Base-by-base conservation (phyloP, 1,139 yeast genomes). In the Zygoascus hellenicus region DNA sequence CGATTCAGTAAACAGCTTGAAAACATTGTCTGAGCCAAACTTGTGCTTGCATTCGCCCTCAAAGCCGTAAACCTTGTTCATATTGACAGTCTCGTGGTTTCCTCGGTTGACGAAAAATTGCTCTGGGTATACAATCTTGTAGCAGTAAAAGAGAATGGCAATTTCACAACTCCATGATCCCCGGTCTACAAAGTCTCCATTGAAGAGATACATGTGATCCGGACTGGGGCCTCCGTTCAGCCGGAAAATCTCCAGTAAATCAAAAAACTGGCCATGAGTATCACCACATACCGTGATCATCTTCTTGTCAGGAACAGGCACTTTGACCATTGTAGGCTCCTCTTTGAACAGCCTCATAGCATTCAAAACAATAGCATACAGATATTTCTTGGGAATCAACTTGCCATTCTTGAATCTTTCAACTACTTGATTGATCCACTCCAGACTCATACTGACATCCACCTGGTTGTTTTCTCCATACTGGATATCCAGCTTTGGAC, bases 101-200 rank as follows among this genome's bases (percentile, higher is more conserved):
- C 99, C 98, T 61, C 99, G 77, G 68, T 92, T 92, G 54, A 92
- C 66, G 66, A 70, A 89, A 45, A 92, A 67, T 43, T 77, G 73
- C 4, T 68, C 61, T n/a, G 99, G 99, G 61, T 75, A 84, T 38
- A 85, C 66, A 38, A 89, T 72, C 69, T 92, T 92, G 66, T 87
- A 76, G 11, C 83, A 77, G 64, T 87, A 90, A 46, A 88, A 74
- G 43, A 86, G 73, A 45, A 94, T 70, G 1, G 97, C 97, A 46
- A 92, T 95, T 64, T 92, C 99, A 62, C 96, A 86, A 3, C 97
- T 88, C 97, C 98, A 92, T 6, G 96, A 86, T 1, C 99, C 99
- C 62, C 99, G 76, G 63, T 92, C 99, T 4, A 92, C 98, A 68
- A 92, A 92, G 68, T 94, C 98, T 43, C 99, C 98, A 62, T 92